phyloP scores from a whole-genome alignment of 2,329 filamentous ascomycete genomes.

The Tolypocladium endophyticum region DNA sequence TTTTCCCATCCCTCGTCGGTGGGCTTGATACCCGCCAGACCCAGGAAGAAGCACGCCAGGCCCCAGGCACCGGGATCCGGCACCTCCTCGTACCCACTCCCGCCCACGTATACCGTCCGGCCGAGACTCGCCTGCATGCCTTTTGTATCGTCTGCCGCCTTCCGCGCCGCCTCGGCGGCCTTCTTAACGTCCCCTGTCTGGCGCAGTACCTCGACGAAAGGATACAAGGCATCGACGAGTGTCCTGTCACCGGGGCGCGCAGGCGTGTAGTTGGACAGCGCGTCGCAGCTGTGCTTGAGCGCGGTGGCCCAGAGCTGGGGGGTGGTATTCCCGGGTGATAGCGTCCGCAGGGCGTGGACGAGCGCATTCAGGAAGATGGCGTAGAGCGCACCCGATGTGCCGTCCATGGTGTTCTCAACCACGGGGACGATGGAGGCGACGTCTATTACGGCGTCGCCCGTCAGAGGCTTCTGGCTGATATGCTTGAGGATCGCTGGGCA shows the following conservation, averaged over 20 bases:
- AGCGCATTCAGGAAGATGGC: conserved; percentile 88
- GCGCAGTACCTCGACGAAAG: conserved; percentile 67
- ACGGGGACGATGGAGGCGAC: conserved; percentile 41
- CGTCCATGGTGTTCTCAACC: conserved; percentile 49
- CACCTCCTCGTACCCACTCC: conserved; percentile 36
- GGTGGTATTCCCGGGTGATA: conserved; percentile 27
- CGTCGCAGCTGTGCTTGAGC: conserved; percentile 58
- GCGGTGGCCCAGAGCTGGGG: conserved; percentile 48
- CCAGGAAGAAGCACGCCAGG: conserved; percentile 70
- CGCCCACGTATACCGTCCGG: conserved; percentile 29
- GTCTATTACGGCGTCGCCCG: conserved; percentile 42
- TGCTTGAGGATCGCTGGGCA: conserved; percentile 40
- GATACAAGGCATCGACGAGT: conserved; percentile 77
- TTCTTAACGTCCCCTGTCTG: conserved; percentile 55
- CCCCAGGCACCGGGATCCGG: conserved; percentile 61
- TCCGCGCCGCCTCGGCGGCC: conserved; percentile 65
- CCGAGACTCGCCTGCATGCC: conserved; percentile 87
- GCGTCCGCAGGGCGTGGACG: conserved; percentile 46
- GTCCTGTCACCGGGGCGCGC: conserved; percentile 85
- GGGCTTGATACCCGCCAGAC: conserved; percentile 46
- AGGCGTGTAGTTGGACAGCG: conserved; percentile 75
- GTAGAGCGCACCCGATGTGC: conserved; percentile 50
- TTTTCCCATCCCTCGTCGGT: neutral
- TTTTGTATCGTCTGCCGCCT: conserved; percentile 75
- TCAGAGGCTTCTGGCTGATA: conserved; percentile 30